Evolutionary conservation across 164 flowering plant genomes (phyloP).

Genomic region (Tetracentron sinense): DNA sequence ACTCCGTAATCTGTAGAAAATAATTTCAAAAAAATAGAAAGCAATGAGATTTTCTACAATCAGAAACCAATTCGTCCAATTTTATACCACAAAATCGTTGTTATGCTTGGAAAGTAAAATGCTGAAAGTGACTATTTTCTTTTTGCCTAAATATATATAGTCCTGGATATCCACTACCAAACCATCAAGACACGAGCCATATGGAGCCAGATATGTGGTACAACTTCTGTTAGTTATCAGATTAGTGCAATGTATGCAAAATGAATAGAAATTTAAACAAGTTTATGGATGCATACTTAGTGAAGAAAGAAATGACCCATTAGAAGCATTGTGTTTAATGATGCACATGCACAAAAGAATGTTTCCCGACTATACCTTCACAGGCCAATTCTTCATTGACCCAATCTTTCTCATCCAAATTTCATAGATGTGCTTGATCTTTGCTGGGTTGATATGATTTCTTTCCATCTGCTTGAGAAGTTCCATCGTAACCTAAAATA

Average conservation of each 20-base stretch:
- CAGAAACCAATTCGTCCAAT: no score
- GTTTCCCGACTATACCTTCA: slow-evolving; percentile 31
- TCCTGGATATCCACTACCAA: no score
- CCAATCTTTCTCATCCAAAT: slow-evolving; percentile 53
- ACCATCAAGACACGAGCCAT: no score
- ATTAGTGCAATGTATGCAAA: neutral
- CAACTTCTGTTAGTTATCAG: neutral
- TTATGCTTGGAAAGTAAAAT: no score
- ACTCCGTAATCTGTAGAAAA: no score
- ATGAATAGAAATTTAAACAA: neutral
- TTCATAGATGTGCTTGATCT: slow-evolving; percentile 41
- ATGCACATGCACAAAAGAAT: neutral
- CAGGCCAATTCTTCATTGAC: slow-evolving; percentile 19
- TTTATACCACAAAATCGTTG: no score
- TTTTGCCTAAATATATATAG: no score
- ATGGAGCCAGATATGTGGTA: neutral
- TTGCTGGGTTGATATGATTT: slow-evolving; percentile 14
- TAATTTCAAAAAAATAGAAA: no score
- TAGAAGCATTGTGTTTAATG: neutral
- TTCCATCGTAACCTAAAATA: slow-evolving; percentile 54
- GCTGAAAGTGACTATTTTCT: no score
- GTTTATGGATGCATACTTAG: neutral
- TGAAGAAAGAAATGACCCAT: slow-evolving; percentile 46
- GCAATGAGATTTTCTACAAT: no score
- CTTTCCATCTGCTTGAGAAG: slow-evolving; percentile 30